phyloP scores from a whole-genome alignment of 1,284 basidiomycete genomes.

The Ceratobasidium sp. region DNA sequence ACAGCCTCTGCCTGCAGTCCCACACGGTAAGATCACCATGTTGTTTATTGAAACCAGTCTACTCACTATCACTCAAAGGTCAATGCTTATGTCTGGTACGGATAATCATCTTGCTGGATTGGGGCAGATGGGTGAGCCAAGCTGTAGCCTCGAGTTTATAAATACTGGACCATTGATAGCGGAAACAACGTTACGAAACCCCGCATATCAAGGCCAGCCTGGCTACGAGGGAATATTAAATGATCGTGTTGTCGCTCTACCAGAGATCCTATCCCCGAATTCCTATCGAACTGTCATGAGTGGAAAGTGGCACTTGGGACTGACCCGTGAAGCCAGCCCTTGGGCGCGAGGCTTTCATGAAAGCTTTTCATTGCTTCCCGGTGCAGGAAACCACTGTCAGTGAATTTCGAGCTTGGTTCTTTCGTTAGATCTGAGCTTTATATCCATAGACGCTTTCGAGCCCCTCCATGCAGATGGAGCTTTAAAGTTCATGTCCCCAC shows the following conservation, averaged over 20 bases:
- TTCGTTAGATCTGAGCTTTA: neutral
- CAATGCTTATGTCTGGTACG: constrained; percentile 25
- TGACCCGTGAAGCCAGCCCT: constrained; percentile 20
- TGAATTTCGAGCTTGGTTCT: no score
- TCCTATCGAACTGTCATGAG: constrained; percentile 9
- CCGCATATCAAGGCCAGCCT: neutral
- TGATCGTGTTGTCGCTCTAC: constrained; percentile 2
- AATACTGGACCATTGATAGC: neutral
- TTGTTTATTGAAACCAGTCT: neutral
- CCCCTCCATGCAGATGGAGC: neutral
- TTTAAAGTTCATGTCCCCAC: constrained; percentile 23
- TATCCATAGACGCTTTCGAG: constrained; percentile 11
- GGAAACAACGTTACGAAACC: constrained; percentile 3
- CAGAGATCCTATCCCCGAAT: neutral
- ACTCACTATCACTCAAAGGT: neutral
- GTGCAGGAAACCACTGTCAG: constrained; percentile 19
- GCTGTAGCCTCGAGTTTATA: neutral
- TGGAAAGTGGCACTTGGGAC: constrained; percentile 14
- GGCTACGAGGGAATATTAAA: constrained; percentile 18
- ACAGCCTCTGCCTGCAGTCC: constrained; percentile 22
- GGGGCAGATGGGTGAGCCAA: constrained; percentile 12
- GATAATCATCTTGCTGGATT: constrained; percentile 25
- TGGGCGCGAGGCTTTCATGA: constrained; percentile 23
- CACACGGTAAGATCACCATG: neutral
- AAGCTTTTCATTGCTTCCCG: constrained; percentile 11